Evolutionary conservation across 225 moss, liverwort and hornwort species (phyloP).

Genomic region (Takakia lepidozioides): DNA sequence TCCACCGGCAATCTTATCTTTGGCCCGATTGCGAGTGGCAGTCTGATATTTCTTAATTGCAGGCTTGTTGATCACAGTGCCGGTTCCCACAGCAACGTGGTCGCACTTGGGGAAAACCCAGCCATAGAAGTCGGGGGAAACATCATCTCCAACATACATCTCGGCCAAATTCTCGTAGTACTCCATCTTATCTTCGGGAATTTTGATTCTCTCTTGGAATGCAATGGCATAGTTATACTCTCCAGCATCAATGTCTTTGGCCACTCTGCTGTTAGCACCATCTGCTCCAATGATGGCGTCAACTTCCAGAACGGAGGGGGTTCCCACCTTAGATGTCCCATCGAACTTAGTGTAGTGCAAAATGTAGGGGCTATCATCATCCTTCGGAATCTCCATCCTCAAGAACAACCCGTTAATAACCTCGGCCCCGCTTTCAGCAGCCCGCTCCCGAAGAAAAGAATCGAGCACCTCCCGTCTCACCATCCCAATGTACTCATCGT

Average conservation of each 20-base stretch:
- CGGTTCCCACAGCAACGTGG: conserved; percentile 89
- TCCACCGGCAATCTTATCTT: conserved; percentile 93
- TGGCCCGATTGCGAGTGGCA: conserved; percentile 79
- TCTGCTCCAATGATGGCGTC: conserved; percentile 93
- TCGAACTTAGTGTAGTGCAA: conserved; percentile 78
- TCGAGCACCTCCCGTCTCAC: conserved; percentile 82
- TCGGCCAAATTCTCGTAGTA: conserved; percentile 97
- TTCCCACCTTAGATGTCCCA: conserved; percentile 48
- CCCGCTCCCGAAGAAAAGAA: conserved; percentile 74
- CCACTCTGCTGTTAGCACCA: conserved; percentile 88
- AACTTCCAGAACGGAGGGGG: conserved; percentile 63
- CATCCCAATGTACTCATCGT: conserved; percentile 97
- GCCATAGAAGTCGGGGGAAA: conserved; percentile 87
- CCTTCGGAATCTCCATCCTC: conserved; percentile 83
- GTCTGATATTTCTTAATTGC: conserved; percentile 97
- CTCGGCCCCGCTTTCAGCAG: conserved; percentile 48
- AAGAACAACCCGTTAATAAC: conserved; percentile 82
- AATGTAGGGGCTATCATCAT: conserved; percentile 63
- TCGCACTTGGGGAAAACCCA: conserved; percentile 99
- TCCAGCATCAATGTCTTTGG: conserved; percentile 89
- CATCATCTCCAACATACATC: conserved; percentile 92
- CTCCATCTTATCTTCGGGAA: conserved; percentile 90
- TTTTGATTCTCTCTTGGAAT: conserved; percentile 87
- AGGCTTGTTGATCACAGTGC: conserved; percentile 99
- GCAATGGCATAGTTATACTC: conserved; percentile 98